Percentiles rank a stretch among this genome's conserved stretches.
These are phyloP conservation scores for Persicaria tinctoria DNA, from an alignment of 148 eudicot genomes.

Conservation along the genomic window DNA sequence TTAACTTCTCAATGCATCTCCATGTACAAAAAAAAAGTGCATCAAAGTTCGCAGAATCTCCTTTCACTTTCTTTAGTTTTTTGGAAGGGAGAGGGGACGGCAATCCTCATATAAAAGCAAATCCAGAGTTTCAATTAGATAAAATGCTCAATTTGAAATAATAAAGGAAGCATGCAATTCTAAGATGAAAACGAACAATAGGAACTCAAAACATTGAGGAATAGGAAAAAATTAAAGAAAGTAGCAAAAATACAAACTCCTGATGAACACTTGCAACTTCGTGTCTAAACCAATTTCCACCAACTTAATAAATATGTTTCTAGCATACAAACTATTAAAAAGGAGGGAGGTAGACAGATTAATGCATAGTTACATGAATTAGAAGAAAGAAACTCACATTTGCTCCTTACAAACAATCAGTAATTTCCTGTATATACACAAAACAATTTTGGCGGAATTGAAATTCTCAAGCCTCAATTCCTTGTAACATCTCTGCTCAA, in stretches of 20 bases:
- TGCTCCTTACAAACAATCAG: constrained; percentile 78
- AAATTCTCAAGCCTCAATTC: constrained; percentile 70
- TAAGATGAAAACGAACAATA: not conserved
- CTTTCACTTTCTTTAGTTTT: not conserved
- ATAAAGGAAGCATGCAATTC: not conserved
- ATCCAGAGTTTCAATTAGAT: not conserved
- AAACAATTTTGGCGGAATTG: constrained; percentile 56
- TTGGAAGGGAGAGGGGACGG: not conserved
- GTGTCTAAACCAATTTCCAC: not conserved
- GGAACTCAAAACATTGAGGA: not conserved
- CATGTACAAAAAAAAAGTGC: not conserved
- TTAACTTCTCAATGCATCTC: not conserved
- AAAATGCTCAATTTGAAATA: not conserved
- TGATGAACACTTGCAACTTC: not conserved
- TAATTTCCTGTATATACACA: constrained; percentile 74
- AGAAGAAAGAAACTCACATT: constrained; percentile 48
- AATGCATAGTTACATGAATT: constrained; percentile 1
- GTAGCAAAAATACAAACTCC: not conserved
- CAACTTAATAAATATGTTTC: not conserved
- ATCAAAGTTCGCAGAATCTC: not conserved
- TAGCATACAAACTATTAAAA: not conserved
- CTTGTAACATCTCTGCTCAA: constrained; percentile 91
- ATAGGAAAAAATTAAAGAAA: not conserved
- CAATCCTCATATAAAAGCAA: not conserved
- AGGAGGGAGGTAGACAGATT: not conserved